These are phyloP conservation scores for Trichoderma pleuroti DNA, from an alignment of 2,329 filamentous ascomycete species.

Conservation along the genomic window DNA sequence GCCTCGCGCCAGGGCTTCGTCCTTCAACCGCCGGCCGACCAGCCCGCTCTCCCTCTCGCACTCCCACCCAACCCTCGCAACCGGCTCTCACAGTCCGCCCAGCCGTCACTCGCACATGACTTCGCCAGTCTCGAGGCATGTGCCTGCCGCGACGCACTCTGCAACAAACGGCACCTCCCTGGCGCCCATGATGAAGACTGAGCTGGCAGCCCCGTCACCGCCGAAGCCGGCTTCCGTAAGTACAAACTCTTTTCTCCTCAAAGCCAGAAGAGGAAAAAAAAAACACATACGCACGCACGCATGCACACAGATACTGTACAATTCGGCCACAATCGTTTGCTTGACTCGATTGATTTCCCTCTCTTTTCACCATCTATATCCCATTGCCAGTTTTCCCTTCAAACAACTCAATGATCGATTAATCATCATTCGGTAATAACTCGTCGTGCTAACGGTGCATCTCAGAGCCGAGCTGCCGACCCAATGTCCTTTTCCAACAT, in stretches of 20 bases:
- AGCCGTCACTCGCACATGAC: conserved; percentile 40
- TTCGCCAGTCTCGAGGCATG: conserved; percentile 48
- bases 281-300: neutral
- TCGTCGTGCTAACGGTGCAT: neutral
- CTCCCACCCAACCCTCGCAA: conserved; percentile 44
- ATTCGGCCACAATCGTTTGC: neutral
- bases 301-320: neutral
- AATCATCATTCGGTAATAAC: neutral
- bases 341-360: neutral
- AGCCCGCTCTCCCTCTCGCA: conserved; percentile 52
- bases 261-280: neutral
- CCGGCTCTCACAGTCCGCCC: conserved; percentile 44
- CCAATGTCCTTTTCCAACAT: conserved; percentile 97
- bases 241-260: neutral
- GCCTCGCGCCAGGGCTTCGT: conserved; percentile 41
- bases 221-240: conserved; percentile 35
- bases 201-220: conserved; percentile 40
- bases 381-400: neutral
- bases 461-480: conserved; percentile 69
- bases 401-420: neutral
- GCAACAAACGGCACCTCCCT: conserved; percentile 41
- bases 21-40: conserved; percentile 41
- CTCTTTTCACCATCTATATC: neutral
- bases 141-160: conserved; percentile 37
- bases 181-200: conserved; percentile 37